Evolutionary conservation across 331 rosid genomes (phyloP), one percentile per base, ranked within the genome.

Genomic region (Quercus lobata): DNA sequence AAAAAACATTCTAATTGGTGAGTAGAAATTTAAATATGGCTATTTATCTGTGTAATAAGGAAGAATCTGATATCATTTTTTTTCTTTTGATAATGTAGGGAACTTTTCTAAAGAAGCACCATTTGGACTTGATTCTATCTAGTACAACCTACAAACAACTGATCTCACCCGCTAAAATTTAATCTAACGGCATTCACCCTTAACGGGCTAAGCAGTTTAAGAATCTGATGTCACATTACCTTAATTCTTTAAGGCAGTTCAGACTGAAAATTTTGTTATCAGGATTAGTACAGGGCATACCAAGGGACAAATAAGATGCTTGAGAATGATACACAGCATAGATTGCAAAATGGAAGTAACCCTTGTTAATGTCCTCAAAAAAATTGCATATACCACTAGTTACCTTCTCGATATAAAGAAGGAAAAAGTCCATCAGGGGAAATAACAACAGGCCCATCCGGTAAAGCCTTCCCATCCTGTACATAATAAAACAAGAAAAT

Each of bases 341-440:
- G n/a, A 62, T 19, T 17, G 29, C 34, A 32, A 53, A 53, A 73
- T 54, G 24, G 5, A 30, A 61, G 25, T 11, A 52, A 30, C 12
- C 61, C 30, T 25, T 21, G 53, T 6, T 0, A 61, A 10, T 46
- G 53, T 57, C 7, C n/a, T 5, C 21, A 16, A 68, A 52, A 61
- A 62, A 1, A 46, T 66, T 30, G 15, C 35, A 46, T 58, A 22
- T n/a, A 44, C 32, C 56, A 70, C 24, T 18, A 58, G 75, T 87
- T 85, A 91, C 99, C 99, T 93, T 96, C 99, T 61, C 98, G 94
- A 79, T 85, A 96, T 44, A 96, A 90, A 81, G 99, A 96, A 77
- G 99, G 98, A 68, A 96, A 93, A 75, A 96, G 93, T 66, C 98
- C 99, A n/a, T 96, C 97, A 2, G 99, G 99, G 75, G 99, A 93